Base-by-base conservation (phyloP, 2,329 filamentous ascomycete genomes). In the Sporothrix schenckii region DNA sequence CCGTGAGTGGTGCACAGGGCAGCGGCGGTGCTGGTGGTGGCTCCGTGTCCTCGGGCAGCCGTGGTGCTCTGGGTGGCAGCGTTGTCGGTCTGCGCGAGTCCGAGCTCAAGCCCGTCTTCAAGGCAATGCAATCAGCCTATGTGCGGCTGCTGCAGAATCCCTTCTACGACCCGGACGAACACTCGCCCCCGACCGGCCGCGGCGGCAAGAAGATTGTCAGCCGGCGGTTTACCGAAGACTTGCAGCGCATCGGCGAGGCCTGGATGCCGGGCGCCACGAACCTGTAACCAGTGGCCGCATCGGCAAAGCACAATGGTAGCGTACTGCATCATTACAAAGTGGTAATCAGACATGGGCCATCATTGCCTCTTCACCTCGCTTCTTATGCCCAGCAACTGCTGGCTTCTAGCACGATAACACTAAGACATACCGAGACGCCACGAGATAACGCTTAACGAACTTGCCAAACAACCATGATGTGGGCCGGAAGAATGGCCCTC, bases 101-200 rank as follows among this genome's bases (percentile, higher is more conserved):
- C n/a, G 94, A 97, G 81, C 83, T 98, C 77, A 93, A 93, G 79
- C 89, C 92, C 47, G 94, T 95, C 34, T 99, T 99, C 78, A 88
- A 91, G 78, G 93, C 94, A 39, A 88, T 99, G 81, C 95, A 98
- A 81, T 90, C 87, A n/a, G 93, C 94, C 41, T 99, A 97, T 77
- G 91, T 98, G 71, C 84, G 88, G 72, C 83, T 99, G 67, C 82
- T 98, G 74, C 91, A 97, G 80, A 98, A 99, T 77, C 94, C 94
- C 0, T 99, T 99, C 80, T 98, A 94, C 80, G 89, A 91, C 61
- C 94, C 94, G 11, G 93, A 97, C 77, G 91, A 94, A 76, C 89
- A 94, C 79, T 86, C 86, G 73, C 91, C 91, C 65, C 78, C 82
- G 3, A 79, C 79, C 0, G 86, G 85, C 0, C 79, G 79, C 34